A percentile compares a stretch with the other conserved stretches of the same genome.
Evolutionary conservation across 306 rosid genomes (phyloP).

Genomic region (Vigna nakashimae): DNA sequence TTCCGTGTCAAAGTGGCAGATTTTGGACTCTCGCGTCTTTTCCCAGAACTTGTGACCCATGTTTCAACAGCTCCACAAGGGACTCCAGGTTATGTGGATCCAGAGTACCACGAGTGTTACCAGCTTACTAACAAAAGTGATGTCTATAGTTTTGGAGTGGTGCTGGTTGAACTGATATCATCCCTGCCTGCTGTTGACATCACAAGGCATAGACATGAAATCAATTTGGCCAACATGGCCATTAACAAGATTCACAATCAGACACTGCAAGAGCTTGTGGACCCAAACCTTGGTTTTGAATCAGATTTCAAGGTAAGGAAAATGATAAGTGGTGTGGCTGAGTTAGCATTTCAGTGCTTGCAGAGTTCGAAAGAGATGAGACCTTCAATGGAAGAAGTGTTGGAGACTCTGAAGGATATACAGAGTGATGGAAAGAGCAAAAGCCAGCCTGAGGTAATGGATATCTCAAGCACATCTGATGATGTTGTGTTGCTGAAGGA

Average conservation of each 20-base stretch:
- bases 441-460: constrained; percentile 58
- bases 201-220: constrained; percentile 81
- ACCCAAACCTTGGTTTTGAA: constrained; percentile 65
- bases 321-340: constrained; percentile 74
- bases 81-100: constrained; percentile 95
- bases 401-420: constrained; percentile 57
- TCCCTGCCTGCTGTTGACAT: constrained; percentile 90
- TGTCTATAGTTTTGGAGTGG: constrained; percentile 91
- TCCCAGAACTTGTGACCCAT: constrained; percentile 70
- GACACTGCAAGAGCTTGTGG: constrained; percentile 71
- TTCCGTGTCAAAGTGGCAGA: constrained; percentile 85
- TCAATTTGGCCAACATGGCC: constrained; percentile 84
- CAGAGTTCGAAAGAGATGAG: constrained; percentile 70
- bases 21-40: constrained; percentile 88
- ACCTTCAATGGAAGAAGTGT: constrained; percentile 73
- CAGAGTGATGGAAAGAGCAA: constrained; percentile 48
- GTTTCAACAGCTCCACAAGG: constrained; percentile 93
- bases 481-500: constrained; percentile 56
- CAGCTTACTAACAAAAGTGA: constrained; percentile 82
- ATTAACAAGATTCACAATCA: constrained; percentile 71
- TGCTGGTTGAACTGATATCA: constrained; percentile 76
- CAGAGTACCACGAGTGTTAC: constrained; percentile 81
- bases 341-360: constrained; percentile 82
- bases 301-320: constrained; percentile 59
- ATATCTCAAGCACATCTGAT: constrained; percentile 48